Evolutionary conservation across 768 basidiomycete species (phyloP).

Genomic region (Lentinula boryana): DNA sequence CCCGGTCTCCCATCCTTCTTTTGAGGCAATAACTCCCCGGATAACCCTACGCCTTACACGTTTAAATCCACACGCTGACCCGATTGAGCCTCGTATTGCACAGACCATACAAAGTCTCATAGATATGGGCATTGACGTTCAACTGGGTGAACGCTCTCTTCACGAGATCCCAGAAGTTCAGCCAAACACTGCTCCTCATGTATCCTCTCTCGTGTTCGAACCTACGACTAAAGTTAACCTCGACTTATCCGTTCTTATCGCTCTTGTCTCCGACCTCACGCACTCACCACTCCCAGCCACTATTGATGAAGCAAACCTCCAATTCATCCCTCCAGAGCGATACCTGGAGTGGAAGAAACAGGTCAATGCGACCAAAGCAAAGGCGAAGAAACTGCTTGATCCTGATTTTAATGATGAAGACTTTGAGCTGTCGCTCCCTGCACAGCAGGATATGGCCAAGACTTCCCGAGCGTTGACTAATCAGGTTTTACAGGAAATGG

Average conservation of each 20-base stretch:
- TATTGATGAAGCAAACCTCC: slow-evolving; percentile 48
- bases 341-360: slow-evolving; percentile 58
- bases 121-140: slow-evolving; percentile 59
- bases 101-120: slow-evolving; percentile 51
- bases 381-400: slow-evolving; percentile 12
- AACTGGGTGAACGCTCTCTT: slow-evolving; percentile 51
- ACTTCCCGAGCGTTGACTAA: slow-evolving; percentile 66
- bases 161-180: background rate
- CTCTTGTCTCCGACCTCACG: slow-evolving; percentile 76
- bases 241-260: slow-evolving; percentile 81
- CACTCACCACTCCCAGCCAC: slow-evolving; percentile 61
- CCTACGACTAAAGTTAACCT: slow-evolving; percentile 68
- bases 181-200: background rate
- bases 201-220: slow-evolving; percentile 16
- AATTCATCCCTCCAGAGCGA: slow-evolving; percentile 56
- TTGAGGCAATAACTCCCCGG: slow-evolving; percentile 28
- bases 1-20: slow-evolving; percentile 18
- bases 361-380: slow-evolving; percentile 2
- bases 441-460: slow-evolving; percentile 33
- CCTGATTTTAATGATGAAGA: slow-evolving; percentile 6
- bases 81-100: slow-evolving; percentile 42
- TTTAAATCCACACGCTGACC: slow-evolving; percentile 38
- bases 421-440: background rate
- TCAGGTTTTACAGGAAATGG: slow-evolving; percentile 75
- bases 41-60: slow-evolving; percentile 68